A percentile compares a stretch with the other conserved stretches of the same genome.
These are phyloP conservation scores for Nakazawaea holstii DNA, from an alignment of 805 yeast species.

Conservation along the genomic window DNA sequence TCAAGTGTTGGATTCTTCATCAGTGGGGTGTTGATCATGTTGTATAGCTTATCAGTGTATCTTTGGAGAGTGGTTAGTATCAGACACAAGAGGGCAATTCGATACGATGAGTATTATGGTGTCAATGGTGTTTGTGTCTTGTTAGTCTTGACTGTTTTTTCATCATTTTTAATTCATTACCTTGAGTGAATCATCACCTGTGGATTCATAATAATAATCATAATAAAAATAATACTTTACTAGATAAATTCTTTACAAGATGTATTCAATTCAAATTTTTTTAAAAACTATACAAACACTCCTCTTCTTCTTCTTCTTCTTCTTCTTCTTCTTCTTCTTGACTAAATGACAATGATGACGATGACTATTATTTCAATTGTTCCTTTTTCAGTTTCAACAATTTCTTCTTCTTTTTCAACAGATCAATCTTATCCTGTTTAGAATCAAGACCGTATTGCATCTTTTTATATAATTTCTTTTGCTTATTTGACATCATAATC, in stretches of 20 bases:
- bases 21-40: slow-evolving; percentile 68
- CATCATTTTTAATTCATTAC: slow-evolving; percentile 8
- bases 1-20: slow-evolving; percentile 85
- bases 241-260: no score
- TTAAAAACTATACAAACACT: no score
- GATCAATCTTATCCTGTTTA: slow-evolving; percentile 58
- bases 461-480: slow-evolving; percentile 88
- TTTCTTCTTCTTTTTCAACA: slow-evolving; percentile 11
- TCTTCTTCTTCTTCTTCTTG: background rate
- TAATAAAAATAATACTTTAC: background rate
- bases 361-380: background rate
- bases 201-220: slow-evolving; percentile 31
- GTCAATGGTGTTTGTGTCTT: slow-evolving; percentile 75
- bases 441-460: slow-evolving; percentile 90
- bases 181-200: slow-evolving; percentile 25
- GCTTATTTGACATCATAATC: slow-evolving; percentile 98
- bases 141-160: slow-evolving; percentile 3
- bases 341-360: background rate
- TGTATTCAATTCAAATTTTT: no score
- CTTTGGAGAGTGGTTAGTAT: slow-evolving; percentile 79
- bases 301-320: no score
- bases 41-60: slow-evolving; percentile 70
- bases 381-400: slow-evolving; percentile 5
- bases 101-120: slow-evolving; percentile 84
- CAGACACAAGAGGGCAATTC: slow-evolving; percentile 73